Percentiles rank a stretch among this genome's conserved stretches.
Evolutionary conservation across 2,329 filamentous ascomycete genomes (phyloP).

Genomic region (Trichoderma harzianum): DNA sequence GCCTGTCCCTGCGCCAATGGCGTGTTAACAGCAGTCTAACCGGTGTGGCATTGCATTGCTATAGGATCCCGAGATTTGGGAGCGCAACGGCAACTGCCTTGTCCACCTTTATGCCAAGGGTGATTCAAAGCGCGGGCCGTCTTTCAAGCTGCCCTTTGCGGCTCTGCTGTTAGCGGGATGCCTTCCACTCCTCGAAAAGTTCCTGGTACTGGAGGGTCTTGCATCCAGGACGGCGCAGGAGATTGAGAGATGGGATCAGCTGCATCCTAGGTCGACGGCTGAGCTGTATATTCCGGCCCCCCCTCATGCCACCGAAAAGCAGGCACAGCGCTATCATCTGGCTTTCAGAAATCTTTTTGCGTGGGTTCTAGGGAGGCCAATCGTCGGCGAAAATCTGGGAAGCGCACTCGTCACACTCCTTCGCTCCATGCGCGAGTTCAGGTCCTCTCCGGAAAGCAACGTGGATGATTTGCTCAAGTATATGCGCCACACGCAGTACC

Average conservation of each 20-base stretch:
- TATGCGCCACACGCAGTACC: slow-evolving; percentile 66
- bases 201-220: slow-evolving; percentile 36
- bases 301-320: slow-evolving; percentile 46
- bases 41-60: not conserved
- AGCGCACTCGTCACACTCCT: slow-evolving; percentile 61
- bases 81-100: slow-evolving; percentile 63
- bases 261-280: slow-evolving; percentile 34
- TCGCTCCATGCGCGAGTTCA: slow-evolving; percentile 61
- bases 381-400: slow-evolving; percentile 67
- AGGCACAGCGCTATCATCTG: slow-evolving; percentile 61
- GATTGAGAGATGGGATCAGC: slow-evolving; percentile 32
- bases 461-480: slow-evolving; percentile 61
- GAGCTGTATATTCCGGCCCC: slow-evolving; percentile 72
- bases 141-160: slow-evolving; percentile 62
- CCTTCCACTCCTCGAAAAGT: slow-evolving; percentile 55
- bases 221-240: slow-evolving; percentile 27
- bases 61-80: slow-evolving; percentile 72
- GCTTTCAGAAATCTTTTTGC: slow-evolving; percentile 74
- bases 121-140: slow-evolving; percentile 61
- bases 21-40: not conserved
- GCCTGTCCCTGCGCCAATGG: not conserved
- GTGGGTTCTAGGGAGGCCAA: slow-evolving; percentile 60
- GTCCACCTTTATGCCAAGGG: slow-evolving; percentile 66
- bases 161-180: slow-evolving; percentile 57
- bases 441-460: slow-evolving; percentile 53